Base-by-base conservation (phyloP, 108 stramenopile species). In the Mayamaea pseudoterrestris region DNA sequence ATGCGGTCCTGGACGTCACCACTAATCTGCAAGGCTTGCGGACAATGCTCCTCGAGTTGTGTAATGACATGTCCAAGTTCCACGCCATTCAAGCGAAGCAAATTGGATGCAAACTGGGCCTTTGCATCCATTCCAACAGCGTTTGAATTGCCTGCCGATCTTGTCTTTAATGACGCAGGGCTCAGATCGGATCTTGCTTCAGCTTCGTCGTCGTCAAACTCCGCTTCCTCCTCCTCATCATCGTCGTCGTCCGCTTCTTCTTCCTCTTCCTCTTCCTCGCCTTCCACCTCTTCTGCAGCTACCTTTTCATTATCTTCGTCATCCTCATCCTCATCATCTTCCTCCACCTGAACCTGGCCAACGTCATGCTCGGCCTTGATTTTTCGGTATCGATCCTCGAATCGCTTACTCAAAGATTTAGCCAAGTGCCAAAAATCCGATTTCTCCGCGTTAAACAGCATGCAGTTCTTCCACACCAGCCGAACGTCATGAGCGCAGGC, bases 391-490 rank as follows among this genome's bases (percentile, higher is more conserved):
- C 78, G 41, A 47, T 93, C 93, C 62, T 94, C 93, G 53, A 97
- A 97, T 27, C 72, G 63, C 42, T 72, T 64, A 30, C 53, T 53
- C 13, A 3, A 47, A 16, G 30, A 25, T 29, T 25, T 47, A 8
- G 47, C 47, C 47, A 30, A 9, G 18, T 18, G 27, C 26, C 28
- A 47, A 30, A 30, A 39, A 20, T 39, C 37, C 18, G 16, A 28
- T 16, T 13, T 30, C 31, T 16, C 27, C n/a, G 73, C 64, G 63
- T 98, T 98, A 81, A 96, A 98, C 20, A 87, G 71, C 80, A 83
- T 86, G 65, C 94, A 95, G 54, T 96, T 96, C 31, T 53, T 65
- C 97, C 97, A 98, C 18, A 98, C 77, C 25, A 95, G 68, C 3
- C 95, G 92, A 6, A 98, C 68, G 49, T 98, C 97, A 8, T 84